Conservation (phyloP, 1,284 basidiomycete species). For the Trichosporon sp. region DNA sequence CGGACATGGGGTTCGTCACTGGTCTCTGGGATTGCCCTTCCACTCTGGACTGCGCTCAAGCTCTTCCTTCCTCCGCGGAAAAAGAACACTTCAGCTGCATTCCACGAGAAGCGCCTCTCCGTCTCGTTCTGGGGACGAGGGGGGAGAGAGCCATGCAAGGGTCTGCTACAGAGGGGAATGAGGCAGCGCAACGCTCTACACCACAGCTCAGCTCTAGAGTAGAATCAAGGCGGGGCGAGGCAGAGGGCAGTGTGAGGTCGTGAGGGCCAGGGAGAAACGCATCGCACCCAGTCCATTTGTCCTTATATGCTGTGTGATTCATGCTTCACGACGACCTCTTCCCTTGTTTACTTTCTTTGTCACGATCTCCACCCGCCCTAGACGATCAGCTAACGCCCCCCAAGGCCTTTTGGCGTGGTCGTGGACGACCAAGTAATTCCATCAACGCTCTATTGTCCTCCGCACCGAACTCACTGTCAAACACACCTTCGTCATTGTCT, state of each 20-base stretch:
- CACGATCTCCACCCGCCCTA: not conserved
- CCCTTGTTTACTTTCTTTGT: slow-evolving; percentile 1
- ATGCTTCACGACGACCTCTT: not conserved
- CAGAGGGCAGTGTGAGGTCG: not conserved
- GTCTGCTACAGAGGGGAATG: not conserved
- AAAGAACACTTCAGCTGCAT: not conserved
- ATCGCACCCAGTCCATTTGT: not conserved
- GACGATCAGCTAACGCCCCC: slow-evolving; percentile 9
- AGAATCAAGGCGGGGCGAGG: not conserved
- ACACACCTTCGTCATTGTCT: not conserved
- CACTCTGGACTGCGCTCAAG: not conserved
- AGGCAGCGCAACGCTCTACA: not conserved
- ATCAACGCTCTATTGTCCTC: slow-evolving; percentile 7
- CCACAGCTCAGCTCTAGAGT: not conserved
- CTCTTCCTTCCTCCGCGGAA: not conserved
- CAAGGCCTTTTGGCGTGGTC: not conserved
- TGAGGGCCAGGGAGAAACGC: not conserved
- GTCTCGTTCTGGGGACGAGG: not conserved
- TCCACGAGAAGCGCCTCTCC: not conserved
- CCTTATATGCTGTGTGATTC: slow-evolving; percentile 10
- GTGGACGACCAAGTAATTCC: not conserved
- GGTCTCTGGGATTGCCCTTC: not conserved
- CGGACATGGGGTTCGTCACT: not conserved
- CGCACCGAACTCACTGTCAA: not conserved
- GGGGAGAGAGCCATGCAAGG: not conserved